These are phyloP conservation scores for Puccinia triticina DNA, from an alignment of 1,284 basidiomycete genomes.

Conservation along the genomic window DNA sequence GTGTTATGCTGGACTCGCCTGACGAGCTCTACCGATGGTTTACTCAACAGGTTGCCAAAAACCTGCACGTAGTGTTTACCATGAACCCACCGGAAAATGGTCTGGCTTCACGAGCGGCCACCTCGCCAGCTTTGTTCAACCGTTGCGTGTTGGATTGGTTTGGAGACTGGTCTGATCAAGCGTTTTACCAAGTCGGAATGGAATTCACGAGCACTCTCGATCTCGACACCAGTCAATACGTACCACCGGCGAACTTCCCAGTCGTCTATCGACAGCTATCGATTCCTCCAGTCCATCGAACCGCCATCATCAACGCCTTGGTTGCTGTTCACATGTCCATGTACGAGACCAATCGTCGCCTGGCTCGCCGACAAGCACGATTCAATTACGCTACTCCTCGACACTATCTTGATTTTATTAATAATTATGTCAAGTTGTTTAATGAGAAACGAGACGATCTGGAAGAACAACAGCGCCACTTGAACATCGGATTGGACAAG, in stretches of 20 bases:
- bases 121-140: constrained; percentile 96
- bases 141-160: constrained; percentile 98
- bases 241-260: constrained; percentile 78
- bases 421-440: constrained; percentile 94
- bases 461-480: constrained; percentile 97
- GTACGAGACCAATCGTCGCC: constrained; percentile 82
- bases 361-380: constrained; percentile 87
- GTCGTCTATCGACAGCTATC: constrained; percentile 79
- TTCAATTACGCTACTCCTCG: constrained; percentile 97
- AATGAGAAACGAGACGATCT: constrained; percentile 97
- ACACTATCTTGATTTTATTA: constrained; percentile 97
- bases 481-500: constrained; percentile 97
- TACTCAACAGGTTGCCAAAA: constrained; percentile 92
- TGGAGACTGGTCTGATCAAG: constrained; percentile 96
- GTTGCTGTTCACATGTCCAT: constrained; percentile 90
- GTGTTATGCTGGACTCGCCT: constrained; percentile 94
- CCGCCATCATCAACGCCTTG: constrained; percentile 87
- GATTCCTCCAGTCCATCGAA: constrained; percentile 79
- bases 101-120: constrained; percentile 89
- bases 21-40: constrained; percentile 98
- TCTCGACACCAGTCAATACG: constrained; percentile 79
- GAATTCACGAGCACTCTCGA: constrained; percentile 92
- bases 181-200: constrained; percentile 92
- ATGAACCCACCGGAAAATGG: constrained; percentile 99
- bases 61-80: constrained; percentile 95